Evolutionary conservation across 257 asterid genomes (phyloP).

Genomic region (Solanum peruvianum): DNA sequence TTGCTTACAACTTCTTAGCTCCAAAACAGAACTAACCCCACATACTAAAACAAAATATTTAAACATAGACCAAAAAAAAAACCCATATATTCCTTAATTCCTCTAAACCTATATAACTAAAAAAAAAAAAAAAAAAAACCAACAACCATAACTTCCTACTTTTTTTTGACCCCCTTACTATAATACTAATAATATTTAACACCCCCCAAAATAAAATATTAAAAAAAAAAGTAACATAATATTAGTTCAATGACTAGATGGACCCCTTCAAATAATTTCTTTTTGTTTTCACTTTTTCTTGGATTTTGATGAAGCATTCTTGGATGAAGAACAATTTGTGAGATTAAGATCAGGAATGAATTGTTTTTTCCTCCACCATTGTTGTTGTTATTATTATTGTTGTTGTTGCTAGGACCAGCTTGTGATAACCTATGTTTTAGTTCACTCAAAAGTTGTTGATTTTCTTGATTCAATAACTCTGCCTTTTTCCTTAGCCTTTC

Average conservation of each 20-base stretch:
- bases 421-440: slow-evolving; percentile 46
- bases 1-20: background rate
- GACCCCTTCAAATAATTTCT: background rate
- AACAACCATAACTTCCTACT: background rate
- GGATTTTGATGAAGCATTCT: slow-evolving; percentile 32
- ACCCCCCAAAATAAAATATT: background rate
- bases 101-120: background rate
- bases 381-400: background rate
- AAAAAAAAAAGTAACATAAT: background rate
- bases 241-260: background rate
- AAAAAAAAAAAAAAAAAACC: background rate
- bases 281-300: slow-evolving; percentile 22
- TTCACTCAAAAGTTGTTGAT: slow-evolving; percentile 51
- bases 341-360: slow-evolving; percentile 28
- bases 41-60: background rate
- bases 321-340: slow-evolving; percentile 10
- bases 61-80: background rate
- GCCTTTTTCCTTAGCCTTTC: slow-evolving; percentile 72
- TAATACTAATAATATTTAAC: background rate
- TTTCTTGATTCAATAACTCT: slow-evolving; percentile 74
- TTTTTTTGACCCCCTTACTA: background rate
- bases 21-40: background rate
- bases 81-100: background rate
- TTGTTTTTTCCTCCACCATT: background rate
- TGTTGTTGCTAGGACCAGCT: slow-evolving; percentile 11